phyloP scores from a whole-genome alignment of 2,329 filamentous ascomycete genomes.

The Fusarium hainanense region DNA sequence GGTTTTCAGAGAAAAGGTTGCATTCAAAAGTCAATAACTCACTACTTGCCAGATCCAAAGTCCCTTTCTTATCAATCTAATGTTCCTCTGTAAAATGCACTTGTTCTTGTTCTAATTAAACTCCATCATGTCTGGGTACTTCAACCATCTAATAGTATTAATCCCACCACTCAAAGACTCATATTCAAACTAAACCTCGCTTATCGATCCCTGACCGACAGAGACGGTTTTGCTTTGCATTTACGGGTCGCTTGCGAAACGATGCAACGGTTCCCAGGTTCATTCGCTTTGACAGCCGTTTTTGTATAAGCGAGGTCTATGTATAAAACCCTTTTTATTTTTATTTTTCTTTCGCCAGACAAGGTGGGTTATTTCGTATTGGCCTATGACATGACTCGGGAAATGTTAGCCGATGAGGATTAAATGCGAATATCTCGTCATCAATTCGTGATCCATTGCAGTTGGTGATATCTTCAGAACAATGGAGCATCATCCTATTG shows the following conservation, averaged over 20 bases:
- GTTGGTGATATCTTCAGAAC: neutral
- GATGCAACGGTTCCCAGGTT: constrained; percentile 29
- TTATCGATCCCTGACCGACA: constrained; percentile 21
- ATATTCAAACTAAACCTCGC: constrained; percentile 6
- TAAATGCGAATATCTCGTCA: neutral
- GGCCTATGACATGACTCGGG: neutral
- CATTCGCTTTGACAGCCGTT: constrained; percentile 32
- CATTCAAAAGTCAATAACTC: neutral
- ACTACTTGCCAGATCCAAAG: neutral
- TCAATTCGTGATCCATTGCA: neutral
- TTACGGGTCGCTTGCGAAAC: constrained; percentile 42
- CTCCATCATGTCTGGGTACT: neutral
- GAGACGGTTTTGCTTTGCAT: constrained; percentile 17
- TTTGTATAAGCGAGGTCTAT: constrained; percentile 17
- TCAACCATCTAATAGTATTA: neutral
- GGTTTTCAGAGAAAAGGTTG: constrained; percentile 8
- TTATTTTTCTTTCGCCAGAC: constrained; percentile 3
- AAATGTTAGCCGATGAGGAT: neutral
- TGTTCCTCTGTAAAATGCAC: neutral
- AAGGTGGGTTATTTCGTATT: constrained; percentile 22
- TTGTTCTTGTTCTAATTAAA: neutral
- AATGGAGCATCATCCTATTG: neutral
- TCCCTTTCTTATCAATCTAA: neutral
- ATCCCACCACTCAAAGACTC: neutral
- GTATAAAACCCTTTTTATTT: neutral